These are phyloP conservation scores for Fraxinus sp. DNA, from an alignment of 305 asterid species.

Conservation along the genomic window DNA sequence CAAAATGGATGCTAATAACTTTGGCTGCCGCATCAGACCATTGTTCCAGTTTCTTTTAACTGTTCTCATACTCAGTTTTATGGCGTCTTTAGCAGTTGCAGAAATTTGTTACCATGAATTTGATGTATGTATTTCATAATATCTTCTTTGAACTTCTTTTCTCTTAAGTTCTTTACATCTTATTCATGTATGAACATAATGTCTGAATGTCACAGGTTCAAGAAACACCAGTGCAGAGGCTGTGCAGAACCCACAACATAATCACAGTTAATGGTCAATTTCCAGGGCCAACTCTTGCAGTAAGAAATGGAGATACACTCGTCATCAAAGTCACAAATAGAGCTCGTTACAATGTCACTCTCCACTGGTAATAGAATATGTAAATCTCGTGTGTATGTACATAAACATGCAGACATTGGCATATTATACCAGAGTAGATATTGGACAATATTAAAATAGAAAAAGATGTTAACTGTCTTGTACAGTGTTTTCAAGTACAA, in stretches of 20 bases:
- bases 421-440: background rate
- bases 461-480: background rate
- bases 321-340: conserved; percentile 39
- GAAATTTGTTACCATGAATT: conserved; percentile 47
- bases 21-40: conserved; percentile 13
- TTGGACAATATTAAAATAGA: no score
- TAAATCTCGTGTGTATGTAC: background rate
- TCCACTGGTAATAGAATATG: conserved; percentile 40
- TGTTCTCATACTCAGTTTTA: conserved; percentile 26
- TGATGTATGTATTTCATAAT: conserved; percentile 27
- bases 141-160: no score
- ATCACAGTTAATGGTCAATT: conserved; percentile 54
- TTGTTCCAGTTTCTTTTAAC: conserved; percentile 21
- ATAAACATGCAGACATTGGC: background rate
- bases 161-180: background rate
- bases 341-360: conserved; percentile 40
- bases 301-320: conserved; percentile 39
- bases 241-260: conserved; percentile 42
- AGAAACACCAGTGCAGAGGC: conserved; percentile 36
- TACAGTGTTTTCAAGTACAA: no score
- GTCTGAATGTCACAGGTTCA: conserved; percentile 33
- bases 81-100: conserved; percentile 30
- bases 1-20: conserved; percentile 21
- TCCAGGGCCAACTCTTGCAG: conserved; percentile 49
- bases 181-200: background rate